Percentiles rank a stretch among this genome's conserved stretches.
These are phyloP conservation scores for Excoecaria cochinchinensis DNA, from an alignment of 345 rosid species.

Conservation along the genomic window DNA sequence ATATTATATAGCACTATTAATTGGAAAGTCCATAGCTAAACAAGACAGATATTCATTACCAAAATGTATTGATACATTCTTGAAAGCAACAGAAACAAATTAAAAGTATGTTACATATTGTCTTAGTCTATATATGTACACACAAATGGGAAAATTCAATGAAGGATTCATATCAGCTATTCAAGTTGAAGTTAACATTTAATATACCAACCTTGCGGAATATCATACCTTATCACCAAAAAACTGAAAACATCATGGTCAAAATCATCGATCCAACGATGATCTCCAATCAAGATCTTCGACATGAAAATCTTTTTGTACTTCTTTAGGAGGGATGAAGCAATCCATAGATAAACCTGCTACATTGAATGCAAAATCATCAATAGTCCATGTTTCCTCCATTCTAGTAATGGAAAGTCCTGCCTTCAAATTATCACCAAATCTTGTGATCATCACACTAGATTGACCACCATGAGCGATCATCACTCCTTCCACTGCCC, in stretches of 20 bases:
- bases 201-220: background rate
- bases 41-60: conserved; percentile 2
- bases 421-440: conserved; percentile 73
- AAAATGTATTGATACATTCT: background rate
- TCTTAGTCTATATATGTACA: conserved; percentile 5
- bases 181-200: background rate
- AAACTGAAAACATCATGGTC: background rate
- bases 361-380: conserved; percentile 83
- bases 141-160: background rate
- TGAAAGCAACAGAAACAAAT: background rate
- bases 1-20: background rate
- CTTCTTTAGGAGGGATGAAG: conserved; percentile 84
- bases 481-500: conserved; percentile 68
- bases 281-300: conserved; percentile 42
- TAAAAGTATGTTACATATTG: background rate
- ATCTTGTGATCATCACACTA: conserved; percentile 67
- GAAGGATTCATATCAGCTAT: background rate
- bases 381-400: conserved; percentile 84
- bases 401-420: conserved; percentile 71
- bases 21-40: too few relatives aligned
- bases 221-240: background rate
- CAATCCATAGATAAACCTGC: conserved; percentile 75
- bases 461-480: conserved; percentile 87
- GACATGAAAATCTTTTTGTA: conserved; percentile 39
- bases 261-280: conserved; percentile 25